phyloP scores from a whole-genome alignment of 352 stramenopile species.

The Phytophthora foliorum region DNA sequence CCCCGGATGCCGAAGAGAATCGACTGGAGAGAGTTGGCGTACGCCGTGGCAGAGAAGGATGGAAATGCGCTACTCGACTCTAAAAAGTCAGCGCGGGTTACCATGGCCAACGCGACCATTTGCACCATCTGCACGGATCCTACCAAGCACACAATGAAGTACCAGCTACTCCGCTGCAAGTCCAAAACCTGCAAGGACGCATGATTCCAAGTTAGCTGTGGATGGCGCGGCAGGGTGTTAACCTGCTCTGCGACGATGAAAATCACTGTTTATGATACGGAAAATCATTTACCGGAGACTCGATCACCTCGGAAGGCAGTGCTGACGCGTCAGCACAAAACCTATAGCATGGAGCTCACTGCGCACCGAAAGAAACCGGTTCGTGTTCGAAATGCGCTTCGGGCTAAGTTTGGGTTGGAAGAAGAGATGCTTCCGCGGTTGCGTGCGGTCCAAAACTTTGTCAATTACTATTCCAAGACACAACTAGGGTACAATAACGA shows the following conservation, averaged over 20 bases:
- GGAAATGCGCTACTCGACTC: slow-evolving; percentile 3
- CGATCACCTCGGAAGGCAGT: neutral
- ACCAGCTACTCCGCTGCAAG: slow-evolving; percentile 10
- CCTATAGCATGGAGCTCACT: neutral
- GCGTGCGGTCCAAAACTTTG: slow-evolving; percentile 7
- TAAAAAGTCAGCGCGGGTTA: neutral
- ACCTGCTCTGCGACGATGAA: neutral
- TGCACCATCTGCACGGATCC: slow-evolving; percentile 2
- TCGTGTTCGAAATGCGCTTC: slow-evolving; percentile 2
- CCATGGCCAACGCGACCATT: neutral
- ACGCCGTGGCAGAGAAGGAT: neutral
- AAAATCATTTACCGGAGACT: neutral
- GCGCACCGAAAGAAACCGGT: neutral
- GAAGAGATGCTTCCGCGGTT: neutral
- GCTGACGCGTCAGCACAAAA: neutral
- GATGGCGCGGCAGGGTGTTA: slow-evolving; percentile 1
- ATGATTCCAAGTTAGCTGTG: neutral
- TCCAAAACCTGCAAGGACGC: neutral
- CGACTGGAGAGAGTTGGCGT: slow-evolving; percentile 9
- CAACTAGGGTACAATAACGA: slow-evolving; percentile 6
- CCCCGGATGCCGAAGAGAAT: neutral
- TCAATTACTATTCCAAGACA: slow-evolving; percentile 12
- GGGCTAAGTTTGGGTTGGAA: slow-evolving; percentile 5
- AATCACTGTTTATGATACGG: neutral
- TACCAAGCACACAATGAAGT: slow-evolving; percentile 5